Evolutionary conservation across 345 rosid genomes (phyloP).

Genomic region (Atalantia buxifolia): DNA sequence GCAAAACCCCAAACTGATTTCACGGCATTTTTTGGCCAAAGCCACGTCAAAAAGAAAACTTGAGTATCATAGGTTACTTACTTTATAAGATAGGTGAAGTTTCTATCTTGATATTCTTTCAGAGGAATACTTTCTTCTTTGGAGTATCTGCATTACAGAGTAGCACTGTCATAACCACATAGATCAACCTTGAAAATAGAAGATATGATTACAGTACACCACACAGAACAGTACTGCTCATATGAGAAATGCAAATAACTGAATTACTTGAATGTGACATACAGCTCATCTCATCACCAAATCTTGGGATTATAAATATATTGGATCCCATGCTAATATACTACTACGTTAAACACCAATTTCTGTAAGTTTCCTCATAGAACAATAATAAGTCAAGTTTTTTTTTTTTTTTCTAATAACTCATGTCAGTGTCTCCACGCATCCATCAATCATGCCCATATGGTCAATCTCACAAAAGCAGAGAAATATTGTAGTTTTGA

Average conservation of each 20-base stretch:
- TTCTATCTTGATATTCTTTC: constrained; percentile 47
- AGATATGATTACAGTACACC: not conserved
- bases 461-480: not conserved
- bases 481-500: not conserved
- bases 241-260: not conserved
- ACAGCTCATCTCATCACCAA: not conserved
- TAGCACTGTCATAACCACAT: not conserved
- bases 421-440: not conserved
- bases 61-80: constrained; percentile 20
- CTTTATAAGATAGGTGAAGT: constrained; percentile 85
- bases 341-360: not conserved
- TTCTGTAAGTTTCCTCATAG: not conserved
- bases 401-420: not conserved
- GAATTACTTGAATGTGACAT: not conserved
- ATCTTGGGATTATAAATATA: not conserved
- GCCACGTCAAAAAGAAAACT: not conserved
- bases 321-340: not conserved
- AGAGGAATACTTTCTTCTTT: constrained; percentile 79
- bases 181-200: not conserved
- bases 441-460: not conserved
- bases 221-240: not conserved
- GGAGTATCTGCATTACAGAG: constrained; percentile 61
- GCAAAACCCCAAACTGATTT: not conserved
- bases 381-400: not conserved
- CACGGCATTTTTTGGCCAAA: not conserved